These are phyloP conservation scores for Persicaria tinctoria DNA, from an alignment of 148 eudicot genomes.

Conservation along the genomic window DNA sequence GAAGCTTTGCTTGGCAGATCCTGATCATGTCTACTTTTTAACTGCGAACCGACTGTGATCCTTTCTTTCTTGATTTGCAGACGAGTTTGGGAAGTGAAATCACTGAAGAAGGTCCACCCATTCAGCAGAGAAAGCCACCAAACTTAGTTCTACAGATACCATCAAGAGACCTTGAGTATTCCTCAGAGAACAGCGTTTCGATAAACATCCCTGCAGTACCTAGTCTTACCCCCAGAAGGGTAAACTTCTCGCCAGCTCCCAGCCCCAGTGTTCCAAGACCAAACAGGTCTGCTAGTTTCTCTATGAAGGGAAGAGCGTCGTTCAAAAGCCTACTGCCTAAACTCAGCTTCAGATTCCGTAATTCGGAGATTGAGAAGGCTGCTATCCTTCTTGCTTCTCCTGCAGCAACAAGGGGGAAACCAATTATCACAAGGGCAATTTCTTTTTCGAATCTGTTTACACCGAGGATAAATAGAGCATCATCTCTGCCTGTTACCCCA, in stretches of 20 bases:
- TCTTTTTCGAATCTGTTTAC: conserved; percentile 58
- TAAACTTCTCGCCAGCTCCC: conserved; percentile 47
- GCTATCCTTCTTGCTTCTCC: conserved; percentile 50
- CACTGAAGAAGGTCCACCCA: conserved; percentile 41
- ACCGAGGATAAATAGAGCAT: conserved; percentile 46
- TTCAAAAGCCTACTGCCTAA: conserved; percentile 63
- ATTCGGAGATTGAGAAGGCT: conserved; percentile 68
- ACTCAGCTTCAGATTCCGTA: conserved; percentile 73
- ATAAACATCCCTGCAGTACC: conserved; percentile 54
- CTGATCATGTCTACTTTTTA: background rate
- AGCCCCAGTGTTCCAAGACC: conserved; percentile 32
- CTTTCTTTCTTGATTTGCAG: conserved; percentile 23
- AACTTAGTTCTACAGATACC: conserved; percentile 47
- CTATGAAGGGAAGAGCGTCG: conserved; percentile 47
- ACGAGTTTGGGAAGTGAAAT: conserved; percentile 57
- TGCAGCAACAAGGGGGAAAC: conserved; percentile 34
- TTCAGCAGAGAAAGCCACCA: conserved; percentile 27
- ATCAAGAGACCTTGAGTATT: conserved; percentile 23
- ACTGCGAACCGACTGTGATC: background rate
- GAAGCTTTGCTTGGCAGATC: background rate
- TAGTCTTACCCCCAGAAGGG: conserved; percentile 51
- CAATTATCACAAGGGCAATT: conserved; percentile 39
- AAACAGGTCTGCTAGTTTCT: conserved; percentile 29
- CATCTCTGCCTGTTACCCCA: conserved; percentile 75
- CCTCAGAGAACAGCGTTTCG: conserved; percentile 45